These are phyloP conservation scores for Aureobasidium sp. DNA, from an alignment of 2,329 filamentous ascomycete species.

Conservation along the genomic window DNA sequence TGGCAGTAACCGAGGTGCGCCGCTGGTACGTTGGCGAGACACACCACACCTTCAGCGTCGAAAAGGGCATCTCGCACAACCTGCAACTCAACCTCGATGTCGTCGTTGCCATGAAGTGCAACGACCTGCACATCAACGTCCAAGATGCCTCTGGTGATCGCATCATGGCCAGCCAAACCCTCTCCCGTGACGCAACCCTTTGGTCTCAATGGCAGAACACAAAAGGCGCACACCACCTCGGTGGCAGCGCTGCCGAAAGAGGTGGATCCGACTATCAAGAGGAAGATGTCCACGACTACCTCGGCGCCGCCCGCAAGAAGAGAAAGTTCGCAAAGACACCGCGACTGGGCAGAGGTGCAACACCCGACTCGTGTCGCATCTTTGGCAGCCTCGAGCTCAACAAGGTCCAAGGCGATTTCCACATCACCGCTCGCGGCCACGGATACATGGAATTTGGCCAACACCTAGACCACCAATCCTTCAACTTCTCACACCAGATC, in stretches of 20 bases:
- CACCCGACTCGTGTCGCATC: conserved; percentile 72
- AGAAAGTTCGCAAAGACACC: conserved; percentile 69
- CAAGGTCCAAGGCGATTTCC: conserved; percentile 96
- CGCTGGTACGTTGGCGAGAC: conserved; percentile 82
- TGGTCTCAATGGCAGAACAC: conserved; percentile 79
- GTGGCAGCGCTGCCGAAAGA: conserved; percentile 52
- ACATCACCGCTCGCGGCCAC: conserved; percentile 90
- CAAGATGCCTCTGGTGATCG: conserved; percentile 91
- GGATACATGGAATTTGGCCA: conserved; percentile 77
- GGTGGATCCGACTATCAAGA: conserved; percentile 49
- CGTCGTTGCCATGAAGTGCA: conserved; percentile 82
- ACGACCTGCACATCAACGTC: conserved; percentile 88
- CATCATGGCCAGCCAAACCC: conserved; percentile 68
- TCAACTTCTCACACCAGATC: conserved; percentile 98
- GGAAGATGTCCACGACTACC: conserved; percentile 85
- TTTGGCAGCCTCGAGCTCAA: conserved; percentile 88
- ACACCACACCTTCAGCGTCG: conserved; percentile 84
- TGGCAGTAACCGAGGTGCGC: conserved; percentile 67
- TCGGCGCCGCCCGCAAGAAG: conserved; percentile 58
- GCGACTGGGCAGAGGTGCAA: conserved; percentile 39
- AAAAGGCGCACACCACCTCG: conserved; percentile 47
- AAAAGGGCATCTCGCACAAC: conserved; percentile 78
- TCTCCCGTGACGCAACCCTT: conserved; percentile 67
- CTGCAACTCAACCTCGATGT: conserved; percentile 94
- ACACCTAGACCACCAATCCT: conserved; percentile 73